Base-by-base conservation (phyloP, 1,139 yeast species). In the Sugiyamaella castrensis region DNA sequence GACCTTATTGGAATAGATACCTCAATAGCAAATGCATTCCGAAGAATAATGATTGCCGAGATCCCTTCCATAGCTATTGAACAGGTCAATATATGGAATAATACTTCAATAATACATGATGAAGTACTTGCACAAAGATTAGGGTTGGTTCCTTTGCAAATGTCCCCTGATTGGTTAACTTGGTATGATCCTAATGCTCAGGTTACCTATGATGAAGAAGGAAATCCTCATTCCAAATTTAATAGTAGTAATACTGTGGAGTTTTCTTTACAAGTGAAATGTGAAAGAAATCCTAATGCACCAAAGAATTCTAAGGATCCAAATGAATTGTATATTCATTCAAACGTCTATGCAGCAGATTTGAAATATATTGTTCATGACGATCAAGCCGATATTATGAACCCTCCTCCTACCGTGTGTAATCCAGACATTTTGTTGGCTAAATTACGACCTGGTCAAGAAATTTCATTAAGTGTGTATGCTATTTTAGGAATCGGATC, bases 61-160 rank as follows among this genome's bases (percentile, higher is more conserved):
- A 96, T 92, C 31, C 98, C 98, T 15, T 79, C 94, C 2, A 95
- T 92, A 41, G 98, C 98, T 8, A 87, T 95, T 28, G 98, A 92
- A 68, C 80, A 86, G 54, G 88, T 92, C 29, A 91, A 85, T 66
- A 78, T 92, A 56, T 86, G 85, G 72, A 91, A 88, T 77, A 92
- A 92, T 71, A 92, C 98, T 1, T 87, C 96, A 2, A 96, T 92
- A 46, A 87, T 92, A 56, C 98, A 91, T 68, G 98, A 92, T 68
- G 98, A 92, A 71, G 96, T 92, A 11, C 78, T 92, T 59, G 92
- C 98, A 4, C 97, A 88, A 64, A 81, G 98, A 73, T 81, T 92
- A 53, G 98, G 98, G 40, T 76, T 92, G 55, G 78, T 92, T 48
- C 98, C 98, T 31, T 75, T 94, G 60, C 84, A 84, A 59, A 85